A percentile compares a stretch with the other conserved stretches of the same genome.
These are phyloP conservation scores for Entamoeba dispar DNA, from an alignment of 208 protist genomes.

Conservation along the genomic window DNA sequence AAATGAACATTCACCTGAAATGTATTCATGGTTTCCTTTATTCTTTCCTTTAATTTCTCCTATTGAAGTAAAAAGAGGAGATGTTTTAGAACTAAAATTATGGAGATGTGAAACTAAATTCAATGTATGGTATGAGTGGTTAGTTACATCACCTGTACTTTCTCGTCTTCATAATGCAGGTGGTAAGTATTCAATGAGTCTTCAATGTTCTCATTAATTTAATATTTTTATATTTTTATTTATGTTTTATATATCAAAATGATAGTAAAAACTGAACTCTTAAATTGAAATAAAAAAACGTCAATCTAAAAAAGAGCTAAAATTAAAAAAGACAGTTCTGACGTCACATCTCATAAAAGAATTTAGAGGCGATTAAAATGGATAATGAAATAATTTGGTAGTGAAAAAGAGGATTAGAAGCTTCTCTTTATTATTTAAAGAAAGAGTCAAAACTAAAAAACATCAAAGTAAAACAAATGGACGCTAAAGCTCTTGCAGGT, in stretches of 20 bases:
- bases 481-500: neutral
- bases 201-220: neutral
- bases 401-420: too few relatives aligned
- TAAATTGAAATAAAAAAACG: too few relatives aligned
- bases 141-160: neutral
- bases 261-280: too few relatives aligned
- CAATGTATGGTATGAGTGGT: conserved; percentile 14
- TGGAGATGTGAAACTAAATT: neutral
- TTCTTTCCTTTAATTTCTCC: conserved; percentile 4
- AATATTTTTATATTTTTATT: too few relatives aligned
- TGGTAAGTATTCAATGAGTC: neutral
- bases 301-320: too few relatives aligned
- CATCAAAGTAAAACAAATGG: neutral
- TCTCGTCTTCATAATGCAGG: neutral
- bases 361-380: neutral
- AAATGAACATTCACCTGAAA: neutral
- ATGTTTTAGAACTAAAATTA: neutral
- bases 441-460: neutral
- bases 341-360: neutral
- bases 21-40: conserved; percentile 17
- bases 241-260: too few relatives aligned
- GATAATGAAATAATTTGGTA: neutral
- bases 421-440: neutral
- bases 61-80: conserved; percentile 1
- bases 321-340: neutral